Evolutionary conservation across 2,329 filamentous ascomycete genomes (phyloP), one percentile per base, ranked within the genome.

Genomic region (Stenocarpella maydis): DNA sequence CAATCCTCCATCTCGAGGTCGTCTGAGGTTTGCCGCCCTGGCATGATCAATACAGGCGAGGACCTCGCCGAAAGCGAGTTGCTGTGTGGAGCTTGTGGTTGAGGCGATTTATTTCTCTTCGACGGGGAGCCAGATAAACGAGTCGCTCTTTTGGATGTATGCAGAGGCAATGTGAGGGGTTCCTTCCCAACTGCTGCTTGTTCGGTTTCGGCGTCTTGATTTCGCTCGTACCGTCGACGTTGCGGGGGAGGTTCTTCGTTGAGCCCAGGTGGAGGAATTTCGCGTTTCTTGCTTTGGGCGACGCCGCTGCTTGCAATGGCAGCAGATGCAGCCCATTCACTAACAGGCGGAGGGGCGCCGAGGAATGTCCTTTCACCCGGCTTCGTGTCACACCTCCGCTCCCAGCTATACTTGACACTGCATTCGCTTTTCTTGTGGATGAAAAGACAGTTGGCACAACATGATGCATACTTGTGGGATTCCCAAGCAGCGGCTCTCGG

Each of bases 1-100:
- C 79, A 80, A 14, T 77, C 75, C 66, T 80, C 78, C 78, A 80
- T 79, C 64, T 80, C 77, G 9, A 79, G 54, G 1, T 75, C 72
- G 4, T 67, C 66, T 4, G 68, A 58, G 21, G 52, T 71, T 14
- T 73, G 64, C 0, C 68, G 65, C 14, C 74, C 74, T 8, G 65
- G 55, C 9, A 69, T 71, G 19, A 76, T 55, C 10, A 77, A 34
- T 0, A 73, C 64, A 12, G 75, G 67, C 3, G 54, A 52, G 10
- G 69, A 54, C 19, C 9, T 19, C 14, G 43, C 19, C 4, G 28
- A 8, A 2, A 63, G 10, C 9, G 21, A n/a, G 4, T 19, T n/a
- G 43, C 31, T n/a, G 28, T 10, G 31, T 15, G 37, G 14, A 2
- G 3, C 1, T 26, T 37, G 41, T 49, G 26, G 43, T 37, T 37